phyloP scores from a whole-genome alignment of 306 rosid genomes.

The Crotalaria pallida region DNA sequence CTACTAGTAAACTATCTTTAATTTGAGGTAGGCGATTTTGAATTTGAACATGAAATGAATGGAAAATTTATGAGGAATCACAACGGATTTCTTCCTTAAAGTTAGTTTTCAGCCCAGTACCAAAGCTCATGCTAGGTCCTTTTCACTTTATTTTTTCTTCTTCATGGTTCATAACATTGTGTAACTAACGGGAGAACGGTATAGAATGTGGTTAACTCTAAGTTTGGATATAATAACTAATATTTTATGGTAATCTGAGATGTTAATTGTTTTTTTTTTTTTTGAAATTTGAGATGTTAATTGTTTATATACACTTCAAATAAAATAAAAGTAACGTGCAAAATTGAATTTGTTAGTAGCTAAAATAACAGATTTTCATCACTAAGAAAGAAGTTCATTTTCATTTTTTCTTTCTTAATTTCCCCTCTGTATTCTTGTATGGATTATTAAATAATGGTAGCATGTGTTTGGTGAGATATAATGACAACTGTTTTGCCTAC shows the following conservation, averaged over 20 bases:
- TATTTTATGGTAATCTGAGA: too few species aligned
- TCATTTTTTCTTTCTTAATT: not conserved
- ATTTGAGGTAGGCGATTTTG: not conserved
- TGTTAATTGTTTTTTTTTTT: too few species aligned
- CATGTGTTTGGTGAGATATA: conserved; percentile 22
- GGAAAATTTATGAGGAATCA: not conserved
- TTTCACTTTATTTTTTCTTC: not conserved
- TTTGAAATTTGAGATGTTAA: too few species aligned
- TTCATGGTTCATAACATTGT: not conserved
- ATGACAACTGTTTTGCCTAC: not conserved
- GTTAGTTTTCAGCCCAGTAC: not conserved
- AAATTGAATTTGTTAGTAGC: too few species aligned
- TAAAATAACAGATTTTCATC: not conserved
- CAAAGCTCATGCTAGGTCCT: not conserved
- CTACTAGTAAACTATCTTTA: not conserved
- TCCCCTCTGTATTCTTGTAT: not conserved
- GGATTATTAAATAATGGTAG: conserved; percentile 21
- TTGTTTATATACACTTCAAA: not conserved
- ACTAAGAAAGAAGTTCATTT: not conserved
- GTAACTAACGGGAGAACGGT: not conserved
- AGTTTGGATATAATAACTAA: too few species aligned
- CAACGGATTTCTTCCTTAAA: conserved; percentile 24
- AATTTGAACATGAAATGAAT: conserved; percentile 10
- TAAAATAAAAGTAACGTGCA: too few species aligned
- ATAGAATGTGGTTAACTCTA: not conserved